Percentiles rank a stretch among this genome's conserved stretches.
These are phyloP conservation scores for Mycena olivaceomarginata DNA, from an alignment of 768 basidiomycete genomes.

Conservation along the genomic window DNA sequence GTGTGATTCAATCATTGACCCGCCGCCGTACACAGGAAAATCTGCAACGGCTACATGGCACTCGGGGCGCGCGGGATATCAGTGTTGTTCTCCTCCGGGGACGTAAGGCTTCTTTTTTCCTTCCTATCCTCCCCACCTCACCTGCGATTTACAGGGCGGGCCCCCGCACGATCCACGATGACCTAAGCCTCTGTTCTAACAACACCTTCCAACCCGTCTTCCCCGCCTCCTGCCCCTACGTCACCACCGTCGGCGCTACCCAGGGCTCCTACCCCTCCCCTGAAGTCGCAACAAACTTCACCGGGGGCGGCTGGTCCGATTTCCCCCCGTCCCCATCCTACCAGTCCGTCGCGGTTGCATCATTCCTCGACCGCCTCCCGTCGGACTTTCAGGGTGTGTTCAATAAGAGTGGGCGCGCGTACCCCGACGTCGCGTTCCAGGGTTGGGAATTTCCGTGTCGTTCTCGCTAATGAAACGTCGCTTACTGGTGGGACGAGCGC, in stretches of 20 bases:
- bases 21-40: neutral
- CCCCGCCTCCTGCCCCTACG: neutral
- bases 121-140: neutral
- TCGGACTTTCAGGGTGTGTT: neutral
- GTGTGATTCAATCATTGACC: neutral
- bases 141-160: neutral
- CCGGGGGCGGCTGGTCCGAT: neutral
- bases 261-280: neutral
- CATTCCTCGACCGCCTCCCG: neutral
- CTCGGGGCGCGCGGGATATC: neutral
- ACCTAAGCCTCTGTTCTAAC: neutral
- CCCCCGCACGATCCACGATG: neutral
- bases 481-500: neutral
- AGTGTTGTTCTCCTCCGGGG: neutral
- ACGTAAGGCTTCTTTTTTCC: neutral
- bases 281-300: neutral
- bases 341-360: neutral
- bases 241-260: neutral
- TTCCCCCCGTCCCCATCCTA: neutral
- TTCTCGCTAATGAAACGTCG: too few species aligned
- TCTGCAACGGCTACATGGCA: neutral
- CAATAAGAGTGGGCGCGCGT: neutral
- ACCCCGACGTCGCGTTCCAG: neutral
- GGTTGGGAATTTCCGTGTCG: neutral
- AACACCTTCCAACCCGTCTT: neutral